Percentiles rank a stretch among this genome's conserved stretches.
phyloP scores from a whole-genome alignment of 192 early-diverging fungal genomes.

The Dissophora ornata region DNA sequence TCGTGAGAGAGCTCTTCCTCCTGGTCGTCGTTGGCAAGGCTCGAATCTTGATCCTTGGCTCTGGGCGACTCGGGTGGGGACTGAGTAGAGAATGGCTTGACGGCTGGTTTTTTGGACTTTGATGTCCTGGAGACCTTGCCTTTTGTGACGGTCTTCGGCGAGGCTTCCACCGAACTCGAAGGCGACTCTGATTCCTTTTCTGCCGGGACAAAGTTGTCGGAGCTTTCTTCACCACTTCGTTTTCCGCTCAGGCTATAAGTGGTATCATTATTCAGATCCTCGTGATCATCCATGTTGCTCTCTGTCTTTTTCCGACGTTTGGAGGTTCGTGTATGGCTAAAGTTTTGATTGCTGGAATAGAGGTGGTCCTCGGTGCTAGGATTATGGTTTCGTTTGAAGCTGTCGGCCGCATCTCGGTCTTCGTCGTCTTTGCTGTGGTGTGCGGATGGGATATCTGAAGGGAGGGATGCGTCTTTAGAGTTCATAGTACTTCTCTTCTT shows the following conservation, averaged over 20 bases:
- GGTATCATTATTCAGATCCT: not conserved
- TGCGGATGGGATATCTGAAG: not conserved
- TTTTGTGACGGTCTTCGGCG: not conserved
- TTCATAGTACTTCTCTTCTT: slow-evolving; percentile 38
- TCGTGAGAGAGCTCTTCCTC: not conserved
- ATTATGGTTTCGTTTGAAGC: not conserved
- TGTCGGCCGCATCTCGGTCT: not conserved
- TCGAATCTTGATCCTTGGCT: not conserved
- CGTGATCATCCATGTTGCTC: slow-evolving; percentile 30
- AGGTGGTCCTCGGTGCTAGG: not conserved
- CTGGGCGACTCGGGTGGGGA: not conserved
- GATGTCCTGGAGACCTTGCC: not conserved
- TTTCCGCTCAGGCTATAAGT: not conserved
- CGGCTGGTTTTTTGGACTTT: slow-evolving; percentile 6
- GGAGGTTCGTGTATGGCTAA: slow-evolving; percentile 20
- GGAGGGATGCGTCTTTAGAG: slow-evolving; percentile 21
- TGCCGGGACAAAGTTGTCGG: not conserved
- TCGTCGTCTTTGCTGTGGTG: slow-evolving; percentile 1
- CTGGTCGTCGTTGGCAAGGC: not conserved
- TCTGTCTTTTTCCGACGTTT: slow-evolving; percentile 46
- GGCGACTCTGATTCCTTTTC: not conserved
- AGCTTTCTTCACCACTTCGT: not conserved
- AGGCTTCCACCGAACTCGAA: not conserved
- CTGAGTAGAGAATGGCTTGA: not conserved
- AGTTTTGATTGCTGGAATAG: not conserved